Conservation (phyloP, 2,329 filamentous ascomycete genomes). For the Arthroderma uncinatum region DNA sequence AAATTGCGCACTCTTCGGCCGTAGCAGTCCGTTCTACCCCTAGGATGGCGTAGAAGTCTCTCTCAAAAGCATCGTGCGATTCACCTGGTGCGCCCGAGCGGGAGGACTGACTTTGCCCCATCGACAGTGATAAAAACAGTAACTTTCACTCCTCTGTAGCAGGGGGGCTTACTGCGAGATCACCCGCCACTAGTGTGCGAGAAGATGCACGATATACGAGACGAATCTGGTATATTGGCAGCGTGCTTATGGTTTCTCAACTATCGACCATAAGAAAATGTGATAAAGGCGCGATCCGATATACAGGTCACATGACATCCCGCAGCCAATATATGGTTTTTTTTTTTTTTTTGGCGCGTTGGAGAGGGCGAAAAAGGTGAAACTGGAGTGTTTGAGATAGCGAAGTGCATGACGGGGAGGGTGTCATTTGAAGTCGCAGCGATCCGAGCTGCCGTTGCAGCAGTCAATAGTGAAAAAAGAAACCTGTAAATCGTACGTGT, state of each 20-base stretch:
- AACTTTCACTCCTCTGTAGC: background rate
- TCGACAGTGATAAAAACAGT: constrained; percentile 12
- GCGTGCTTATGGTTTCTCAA: too few relatives aligned
- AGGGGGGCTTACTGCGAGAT: background rate
- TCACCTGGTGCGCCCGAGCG: constrained; percentile 16
- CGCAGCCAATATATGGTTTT: too few relatives aligned
- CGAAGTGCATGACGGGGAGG: too few relatives aligned
- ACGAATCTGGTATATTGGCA: too few relatives aligned
- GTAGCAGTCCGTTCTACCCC: constrained; percentile 60
- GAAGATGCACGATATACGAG: background rate
- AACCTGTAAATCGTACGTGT: background rate
- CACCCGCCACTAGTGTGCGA: background rate
- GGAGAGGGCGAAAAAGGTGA: too few relatives aligned
- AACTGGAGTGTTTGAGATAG: too few relatives aligned
- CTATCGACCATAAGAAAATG: too few relatives aligned
- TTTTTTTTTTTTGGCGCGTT: too few relatives aligned
- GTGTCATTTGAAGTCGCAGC: too few relatives aligned
- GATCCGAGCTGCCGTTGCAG: too few relatives aligned
- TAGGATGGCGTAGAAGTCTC: constrained; percentile 63
- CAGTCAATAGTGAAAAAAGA: background rate
- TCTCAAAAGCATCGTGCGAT: constrained; percentile 19
- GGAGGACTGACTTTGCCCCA: constrained; percentile 38
- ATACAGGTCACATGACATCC: too few relatives aligned
- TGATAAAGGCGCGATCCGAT: too few relatives aligned
- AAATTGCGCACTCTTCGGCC: constrained; percentile 59